Evolutionary conservation across 768 basidiomycete genomes (phyloP), one percentile per base, ranked within the genome.

Genomic region (Roridomyces roridus): DNA sequence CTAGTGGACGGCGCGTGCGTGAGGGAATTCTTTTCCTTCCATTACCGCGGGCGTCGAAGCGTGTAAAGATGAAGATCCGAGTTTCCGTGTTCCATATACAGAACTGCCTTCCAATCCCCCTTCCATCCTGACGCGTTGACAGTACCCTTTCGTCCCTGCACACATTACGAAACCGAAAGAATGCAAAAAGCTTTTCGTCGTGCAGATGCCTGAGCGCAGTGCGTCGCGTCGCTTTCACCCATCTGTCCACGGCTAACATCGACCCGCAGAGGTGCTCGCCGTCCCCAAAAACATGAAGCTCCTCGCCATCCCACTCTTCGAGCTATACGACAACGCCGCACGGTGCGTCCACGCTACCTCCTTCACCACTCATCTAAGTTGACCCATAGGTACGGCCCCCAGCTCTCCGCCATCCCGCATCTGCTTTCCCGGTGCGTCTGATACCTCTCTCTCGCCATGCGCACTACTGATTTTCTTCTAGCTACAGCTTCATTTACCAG

Each of bases 261-360:
- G 34, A 5, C 29, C 20, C 18, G 20, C 72, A 98, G 96, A 97
- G 72, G 92, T 96, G 15, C 86, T 99, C 9, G 94, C 95, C 0
- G 96, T 99, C 4, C 97, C 97, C 0, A 93, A 92, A 75, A 99
- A 99, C 73, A 98, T 98, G 96, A 98, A 98, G 70, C 85, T 99
- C 8, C 86, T 96, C 37, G 96, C 96, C 17, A 94, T 98, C 42
- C 97, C 97, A 0, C 79, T 99, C 34, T 98, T 96, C 68, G 97
- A 99, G 74, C 79, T 98, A 14, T 99, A 98, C 69, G 97, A 98
- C 71, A 99, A 99, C 57, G 92, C 94, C 9, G 95, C 96, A 0
- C 81, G 96, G 81, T 89, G 70, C 46, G 77, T 69, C 28, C 36
- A 34, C 50, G 5, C 31, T 54, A 23, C 20, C 7, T 4, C 4